These are phyloP conservation scores for Fraxinus albicans DNA, from an alignment of 305 asterid species.

Conservation along the genomic window DNA sequence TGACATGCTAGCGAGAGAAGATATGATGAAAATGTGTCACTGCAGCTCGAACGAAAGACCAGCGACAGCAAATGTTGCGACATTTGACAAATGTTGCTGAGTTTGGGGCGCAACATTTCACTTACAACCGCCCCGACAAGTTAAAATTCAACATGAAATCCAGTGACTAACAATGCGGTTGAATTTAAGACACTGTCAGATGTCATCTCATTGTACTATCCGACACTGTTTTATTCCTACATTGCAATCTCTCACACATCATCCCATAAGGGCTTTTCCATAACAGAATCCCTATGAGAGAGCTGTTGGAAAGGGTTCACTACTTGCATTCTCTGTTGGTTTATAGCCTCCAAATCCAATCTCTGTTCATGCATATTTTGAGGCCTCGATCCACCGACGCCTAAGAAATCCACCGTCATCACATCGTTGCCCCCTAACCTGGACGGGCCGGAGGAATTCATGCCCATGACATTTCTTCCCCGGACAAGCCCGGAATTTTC, in stretches of 20 bases:
- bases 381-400: conserved; percentile 65
- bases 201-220: neutral
- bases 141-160: neutral
- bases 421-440: conserved; percentile 43
- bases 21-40: too few species aligned
- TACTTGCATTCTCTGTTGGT: conserved; percentile 51
- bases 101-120: too few species aligned
- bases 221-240: neutral
- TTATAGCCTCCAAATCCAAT: conserved; percentile 43
- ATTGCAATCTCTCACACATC: conserved; percentile 18
- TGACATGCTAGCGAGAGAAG: too few species aligned
- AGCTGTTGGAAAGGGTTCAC: conserved; percentile 53
- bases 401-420: conserved; percentile 85
- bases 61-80: too few species aligned
- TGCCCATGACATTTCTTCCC: conserved; percentile 19
- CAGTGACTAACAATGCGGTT: neutral
- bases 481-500: conserved; percentile 26
- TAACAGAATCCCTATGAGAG: conserved; percentile 49
- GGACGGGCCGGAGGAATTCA: conserved; percentile 15
- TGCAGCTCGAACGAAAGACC: too few species aligned
- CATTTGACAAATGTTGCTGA: too few species aligned
- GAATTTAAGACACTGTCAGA: neutral
- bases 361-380: conserved; percentile 42
- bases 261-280: conserved; percentile 65
- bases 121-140: neutral